Base-by-base conservation (phyloP, 108 stramenopile species). In the Seminavis robusta region DNA sequence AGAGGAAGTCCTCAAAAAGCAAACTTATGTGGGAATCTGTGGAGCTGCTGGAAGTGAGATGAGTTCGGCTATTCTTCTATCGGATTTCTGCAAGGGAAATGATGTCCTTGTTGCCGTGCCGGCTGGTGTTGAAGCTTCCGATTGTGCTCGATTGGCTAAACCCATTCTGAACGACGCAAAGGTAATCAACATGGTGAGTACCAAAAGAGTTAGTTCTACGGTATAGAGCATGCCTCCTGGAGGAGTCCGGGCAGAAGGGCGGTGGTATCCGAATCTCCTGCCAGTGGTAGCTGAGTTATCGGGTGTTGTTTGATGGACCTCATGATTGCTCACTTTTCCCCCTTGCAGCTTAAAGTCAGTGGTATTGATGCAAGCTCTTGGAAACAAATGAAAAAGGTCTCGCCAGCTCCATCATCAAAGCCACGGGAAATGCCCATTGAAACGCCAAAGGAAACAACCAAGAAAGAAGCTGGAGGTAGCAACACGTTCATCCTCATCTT, bases 31-130 rank as follows among this genome's bases (percentile, higher is more conserved):
- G 7, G 65, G 33, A 1, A 59, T 59, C 28, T 51, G 48, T 11
- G 55, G 78, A 71, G 32, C 57, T 77, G 73, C 62, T 53, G 23
- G 32, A 49, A 46, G 46, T 24, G 57, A 59, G 5, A 45, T 27
- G 27, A 4, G n/a, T 13, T 5, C 45, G 15, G 23, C 46, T 20
- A 55, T 54, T 56, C 68, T 59, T 36, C 51, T 90, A 39, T 52
- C 61, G 0, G 63, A 53, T 4, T 70, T 83, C 65, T 81, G 77
- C 54, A 57, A 44, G 28, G 72, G 61, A 11, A 76, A 75, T 44
- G 78, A 77, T 38, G 77, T 91, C 23, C 57, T 88, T 30, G 69
- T 91, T 33, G 90, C 90, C 2, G 64, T 83, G 11, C 90, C 90
- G 19, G 43, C 44, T 20, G 86, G 74, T 20, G 46, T 85, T 51